Evolutionary conservation across 2,329 filamentous ascomycete genomes (phyloP), one percentile per base, ranked within the genome.

Genomic region (Raffaelea albimanens): DNA sequence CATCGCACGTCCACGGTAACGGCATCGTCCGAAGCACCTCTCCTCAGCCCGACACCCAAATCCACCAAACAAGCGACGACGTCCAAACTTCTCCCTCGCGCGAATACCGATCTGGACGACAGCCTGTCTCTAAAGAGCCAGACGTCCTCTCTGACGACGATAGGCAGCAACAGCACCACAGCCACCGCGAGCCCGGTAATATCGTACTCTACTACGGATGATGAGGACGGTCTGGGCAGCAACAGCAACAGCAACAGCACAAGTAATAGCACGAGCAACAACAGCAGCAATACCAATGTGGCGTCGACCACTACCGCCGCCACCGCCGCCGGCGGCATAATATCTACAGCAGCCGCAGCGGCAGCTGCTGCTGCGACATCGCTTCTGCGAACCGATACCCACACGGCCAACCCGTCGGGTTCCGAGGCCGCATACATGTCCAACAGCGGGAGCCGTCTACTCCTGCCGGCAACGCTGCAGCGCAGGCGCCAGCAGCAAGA

Each of bases 271-370:
- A 40, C 22, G 42, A 23, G 19, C 22, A 33, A 13, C 25, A 40
- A 43, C 20, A 47, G 19, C 51, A 29, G 50, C 51, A 39, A 43
- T 33, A 39, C 9, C 46, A 39, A 14, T 9, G 11, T 39, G 23
- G 23, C 45, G 40, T 19, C 38, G 38, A 34, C 34, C 34, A 40
- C 43, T 11, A 40, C 48, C 16, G 44, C 46, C 41, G 8, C 53
- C 59, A 25, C 20, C 25, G 23, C 55, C 56, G 45, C 59, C 72
- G 39, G 69, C 72, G 23, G 78, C 73, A 56, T 74, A 78, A 50
- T 74, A 22, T 89, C 85, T 3, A 94, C 87, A 1, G 87, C 94
- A 60, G 88, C 95, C 50, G 88, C 95, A 52, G 87, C 94, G 44
- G 66, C 50, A 20, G 42, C 52, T 1, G 38, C 44, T 3, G 40